Evolutionary conservation across 768 basidiomycete species (phyloP).

Genomic region (Hericium alpestre): DNA sequence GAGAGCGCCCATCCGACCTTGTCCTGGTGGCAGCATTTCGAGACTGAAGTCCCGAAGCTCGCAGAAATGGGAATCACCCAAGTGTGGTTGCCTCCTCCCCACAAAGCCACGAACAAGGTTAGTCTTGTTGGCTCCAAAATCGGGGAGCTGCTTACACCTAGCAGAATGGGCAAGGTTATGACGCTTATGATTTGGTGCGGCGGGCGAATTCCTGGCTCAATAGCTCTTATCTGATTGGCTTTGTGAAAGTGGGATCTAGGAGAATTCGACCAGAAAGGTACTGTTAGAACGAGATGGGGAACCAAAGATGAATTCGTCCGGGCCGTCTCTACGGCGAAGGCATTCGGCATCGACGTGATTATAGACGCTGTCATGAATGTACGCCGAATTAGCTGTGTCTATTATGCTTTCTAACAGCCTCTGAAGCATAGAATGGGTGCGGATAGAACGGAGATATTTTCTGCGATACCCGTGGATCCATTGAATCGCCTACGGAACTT

Average conservation of each 20-base stretch:
- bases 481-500: constrained; percentile 53
- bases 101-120: constrained; percentile 63
- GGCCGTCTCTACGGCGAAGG: constrained; percentile 58
- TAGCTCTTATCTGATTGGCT: neutral
- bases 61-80: constrained; percentile 66
- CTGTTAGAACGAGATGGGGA: constrained; percentile 74
- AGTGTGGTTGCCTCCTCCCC: constrained; percentile 76
- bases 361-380: constrained; percentile 90
- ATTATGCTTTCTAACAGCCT: neutral
- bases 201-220: neutral
- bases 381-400: constrained; percentile 4
- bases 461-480: constrained; percentile 60
- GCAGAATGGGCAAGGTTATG: constrained; percentile 69
- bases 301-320: constrained; percentile 66
- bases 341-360: constrained; percentile 61
- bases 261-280: constrained; percentile 72
- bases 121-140: neutral
- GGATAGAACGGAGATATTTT: constrained; percentile 61
- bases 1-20: constrained; percentile 41
- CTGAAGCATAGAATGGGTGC: constrained; percentile 76
- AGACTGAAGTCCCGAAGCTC: constrained; percentile 51
- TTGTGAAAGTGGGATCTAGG: constrained; percentile 73
- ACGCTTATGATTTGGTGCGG: constrained; percentile 74
- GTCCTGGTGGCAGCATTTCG: constrained; percentile 79
- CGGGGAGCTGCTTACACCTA: neutral